Conservation (phyloP, 345 rosid genomes). For the Hevea brasiliensis region DNA sequence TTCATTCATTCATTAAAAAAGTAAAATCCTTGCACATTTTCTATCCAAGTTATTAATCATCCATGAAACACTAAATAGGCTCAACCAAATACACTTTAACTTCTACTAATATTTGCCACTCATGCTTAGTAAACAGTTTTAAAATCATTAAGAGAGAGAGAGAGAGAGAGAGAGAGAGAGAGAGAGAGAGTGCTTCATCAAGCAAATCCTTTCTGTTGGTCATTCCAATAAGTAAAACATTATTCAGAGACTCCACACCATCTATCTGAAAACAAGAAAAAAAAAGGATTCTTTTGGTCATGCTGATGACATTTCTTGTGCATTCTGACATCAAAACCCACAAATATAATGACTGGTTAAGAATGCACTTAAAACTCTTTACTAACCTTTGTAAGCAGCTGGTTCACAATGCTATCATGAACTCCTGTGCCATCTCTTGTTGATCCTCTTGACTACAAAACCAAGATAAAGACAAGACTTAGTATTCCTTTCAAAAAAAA, state of each 20-base stretch:
- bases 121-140: too few relatives aligned
- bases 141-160: too few relatives aligned
- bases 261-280: slow-evolving; percentile 98
- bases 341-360: slow-evolving; percentile 13
- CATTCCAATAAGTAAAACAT: slow-evolving; percentile 99
- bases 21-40: too few relatives aligned
- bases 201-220: slow-evolving; percentile 99
- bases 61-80: background rate
- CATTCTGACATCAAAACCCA: slow-evolving; percentile 3
- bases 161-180: slow-evolving; percentile 18
- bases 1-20: too few relatives aligned
- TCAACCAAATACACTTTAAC: background rate
- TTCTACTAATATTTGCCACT: slow-evolving; percentile 10
- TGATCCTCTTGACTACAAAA: slow-evolving; percentile 91
- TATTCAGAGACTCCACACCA: slow-evolving; percentile 98
- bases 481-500: background rate
- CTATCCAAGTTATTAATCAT: background rate
- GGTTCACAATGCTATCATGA: slow-evolving; percentile 96
- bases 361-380: slow-evolving; percentile 14
- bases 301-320: background rate
- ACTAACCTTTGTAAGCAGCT: slow-evolving; percentile 92
- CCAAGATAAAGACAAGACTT: slow-evolving; percentile 19
- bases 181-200: slow-evolving; percentile 89
- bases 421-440: slow-evolving; percentile 98
- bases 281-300: slow-evolving; percentile 27